Evolutionary conservation across 345 rosid genomes (phyloP).

Genomic region (Camelina laxa): DNA sequence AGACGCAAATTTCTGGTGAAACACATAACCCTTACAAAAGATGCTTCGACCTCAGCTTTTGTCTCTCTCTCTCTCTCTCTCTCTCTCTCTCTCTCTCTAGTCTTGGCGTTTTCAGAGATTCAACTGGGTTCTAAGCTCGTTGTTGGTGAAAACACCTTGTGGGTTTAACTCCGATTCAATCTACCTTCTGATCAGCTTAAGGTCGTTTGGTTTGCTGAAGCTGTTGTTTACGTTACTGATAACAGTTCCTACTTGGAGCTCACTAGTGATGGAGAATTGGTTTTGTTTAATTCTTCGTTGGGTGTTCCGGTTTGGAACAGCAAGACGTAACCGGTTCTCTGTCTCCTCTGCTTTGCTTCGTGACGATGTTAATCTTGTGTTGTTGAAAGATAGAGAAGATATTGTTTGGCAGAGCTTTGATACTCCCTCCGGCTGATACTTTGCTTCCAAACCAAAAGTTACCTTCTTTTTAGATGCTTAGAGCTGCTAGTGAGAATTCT

Average conservation of each 20-base stretch:
- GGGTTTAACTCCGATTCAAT: slow-evolving; percentile 68
- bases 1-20: too few species aligned
- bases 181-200: slow-evolving; percentile 55
- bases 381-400: slow-evolving; percentile 50
- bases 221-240: slow-evolving; percentile 53
- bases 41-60: slow-evolving; percentile 55
- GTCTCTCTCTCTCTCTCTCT: too few species aligned
- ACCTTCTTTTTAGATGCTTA: slow-evolving; percentile 46
- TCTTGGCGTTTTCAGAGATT: slow-evolving; percentile 60
- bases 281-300: slow-evolving; percentile 60
- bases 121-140: slow-evolving; percentile 67
- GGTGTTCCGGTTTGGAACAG: slow-evolving; percentile 62
- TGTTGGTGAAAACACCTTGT: slow-evolving; percentile 52
- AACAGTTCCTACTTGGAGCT: slow-evolving; percentile 73
- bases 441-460: slow-evolving; percentile 80
- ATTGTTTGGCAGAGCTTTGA: slow-evolving; percentile 82
- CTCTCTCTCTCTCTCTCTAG: too few species aligned
- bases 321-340: slow-evolving; percentile 54
- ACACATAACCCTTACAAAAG: not conserved
- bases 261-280: slow-evolving; percentile 58
- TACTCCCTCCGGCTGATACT: slow-evolving; percentile 70
- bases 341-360: slow-evolving; percentile 66
- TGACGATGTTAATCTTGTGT: slow-evolving; percentile 74
- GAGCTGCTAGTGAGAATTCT: slow-evolving; percentile 63
- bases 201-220: slow-evolving; percentile 85